A percentile compares a stretch with the other conserved stretches of the same genome.
Conservation (phyloP, 192 early-diverging fungal genomes). For the Geosiphon pyriformis region DNA sequence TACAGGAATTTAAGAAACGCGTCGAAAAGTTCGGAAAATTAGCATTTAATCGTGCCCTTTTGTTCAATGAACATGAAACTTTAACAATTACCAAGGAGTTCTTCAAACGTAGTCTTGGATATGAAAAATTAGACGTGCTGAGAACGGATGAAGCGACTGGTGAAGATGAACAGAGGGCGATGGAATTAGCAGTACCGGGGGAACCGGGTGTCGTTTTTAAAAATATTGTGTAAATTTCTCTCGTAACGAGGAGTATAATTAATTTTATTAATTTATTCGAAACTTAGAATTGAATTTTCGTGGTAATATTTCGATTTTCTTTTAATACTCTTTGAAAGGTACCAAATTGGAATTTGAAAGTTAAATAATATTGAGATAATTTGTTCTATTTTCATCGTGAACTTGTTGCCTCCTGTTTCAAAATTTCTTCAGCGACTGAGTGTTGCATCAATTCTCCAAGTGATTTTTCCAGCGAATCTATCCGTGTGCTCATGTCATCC, state of each 20-base stretch:
- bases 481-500: constrained; percentile 1
- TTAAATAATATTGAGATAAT: too few species aligned
- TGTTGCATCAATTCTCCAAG: constrained; percentile 11
- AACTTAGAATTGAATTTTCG: too few species aligned
- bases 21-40: constrained; percentile 57
- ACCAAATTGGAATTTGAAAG: too few species aligned
- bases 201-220: constrained; percentile 49
- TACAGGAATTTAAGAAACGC: constrained; percentile 82
- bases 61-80: constrained; percentile 77
- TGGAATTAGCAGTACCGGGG: constrained; percentile 53
- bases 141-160: constrained; percentile 35
- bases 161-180: constrained; percentile 41
- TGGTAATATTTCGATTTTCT: too few species aligned
- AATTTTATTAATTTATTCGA: too few species aligned
- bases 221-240: too few species aligned
- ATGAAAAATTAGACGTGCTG: constrained; percentile 46
- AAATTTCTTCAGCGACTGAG: background rate
- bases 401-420: background rate
- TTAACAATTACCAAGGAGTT: constrained; percentile 49
- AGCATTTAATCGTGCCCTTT: constrained; percentile 77
- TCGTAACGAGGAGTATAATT: too few species aligned
- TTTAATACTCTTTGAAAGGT: too few species aligned
- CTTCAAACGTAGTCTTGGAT: constrained; percentile 56
- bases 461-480: constrained; percentile 11
- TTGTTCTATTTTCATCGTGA: too few species aligned